Evolutionary conservation across 164 flowering plant genomes (phyloP).

Genomic region (Liriodendron chinense): DNA sequence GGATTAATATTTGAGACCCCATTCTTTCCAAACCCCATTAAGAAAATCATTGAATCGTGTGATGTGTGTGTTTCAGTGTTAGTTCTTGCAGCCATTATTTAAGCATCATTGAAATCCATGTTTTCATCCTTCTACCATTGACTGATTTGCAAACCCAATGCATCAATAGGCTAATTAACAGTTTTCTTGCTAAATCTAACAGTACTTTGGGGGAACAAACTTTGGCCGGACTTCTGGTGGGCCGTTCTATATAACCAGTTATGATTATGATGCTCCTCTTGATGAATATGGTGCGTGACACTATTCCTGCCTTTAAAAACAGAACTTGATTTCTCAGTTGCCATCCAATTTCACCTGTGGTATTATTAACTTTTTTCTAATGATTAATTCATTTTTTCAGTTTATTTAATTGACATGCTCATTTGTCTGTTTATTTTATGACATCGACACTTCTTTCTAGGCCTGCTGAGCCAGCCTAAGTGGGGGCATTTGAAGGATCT

Average conservation of each 20-base stretch:
- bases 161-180: neutral
- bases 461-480: constrained; percentile 81
- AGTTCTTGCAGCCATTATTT: neutral
- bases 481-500: constrained; percentile 98
- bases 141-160: constrained; percentile 4
- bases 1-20: too few relatives aligned
- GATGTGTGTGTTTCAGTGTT: neutral
- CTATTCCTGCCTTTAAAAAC: constrained; percentile 3
- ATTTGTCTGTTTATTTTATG: constrained; percentile 4
- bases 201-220: constrained; percentile 96
- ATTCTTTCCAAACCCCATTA: neutral
- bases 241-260: constrained; percentile 79
- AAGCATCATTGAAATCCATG: neutral
- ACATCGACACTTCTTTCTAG: constrained; percentile 26
- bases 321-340: neutral
- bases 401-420: neutral
- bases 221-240: constrained; percentile 94
- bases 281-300: constrained; percentile 83
- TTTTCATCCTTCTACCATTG: neutral
- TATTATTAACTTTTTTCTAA: neutral
- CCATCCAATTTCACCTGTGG: neutral
- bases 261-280: constrained; percentile 97
- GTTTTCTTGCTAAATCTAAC: constrained; percentile 22
- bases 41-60: neutral
- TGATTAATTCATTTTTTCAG: neutral